Evolutionary conservation across 805 yeast species (phyloP).

Genomic region (Candida dajiaensis): DNA sequence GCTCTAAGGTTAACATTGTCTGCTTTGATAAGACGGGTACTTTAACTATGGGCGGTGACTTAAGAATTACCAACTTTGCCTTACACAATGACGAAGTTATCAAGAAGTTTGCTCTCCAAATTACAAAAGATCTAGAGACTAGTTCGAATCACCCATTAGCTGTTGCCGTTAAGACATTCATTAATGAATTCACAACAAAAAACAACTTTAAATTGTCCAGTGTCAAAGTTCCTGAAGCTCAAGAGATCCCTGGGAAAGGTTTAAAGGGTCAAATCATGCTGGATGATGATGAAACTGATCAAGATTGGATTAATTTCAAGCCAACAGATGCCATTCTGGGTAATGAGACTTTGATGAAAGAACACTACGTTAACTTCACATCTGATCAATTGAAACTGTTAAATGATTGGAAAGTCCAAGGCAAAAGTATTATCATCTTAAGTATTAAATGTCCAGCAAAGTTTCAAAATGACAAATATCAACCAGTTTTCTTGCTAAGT

Average conservation of each 20-base stretch:
- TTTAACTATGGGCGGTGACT: slow-evolving; percentile 56
- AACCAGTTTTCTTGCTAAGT: slow-evolving; percentile 44
- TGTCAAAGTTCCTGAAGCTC: slow-evolving; percentile 39
- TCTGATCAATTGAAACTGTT: slow-evolving; percentile 31
- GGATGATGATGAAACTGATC: slow-evolving; percentile 12
- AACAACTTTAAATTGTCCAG: slow-evolving; percentile 18
- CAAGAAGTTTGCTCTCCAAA: slow-evolving; percentile 30
- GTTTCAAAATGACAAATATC: slow-evolving; percentile 27
- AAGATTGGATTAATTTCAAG: slow-evolving; percentile 27
- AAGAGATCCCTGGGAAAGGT: slow-evolving; percentile 58
- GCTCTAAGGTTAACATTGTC: slow-evolving; percentile 52
- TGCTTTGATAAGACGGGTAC: slow-evolving; percentile 83
- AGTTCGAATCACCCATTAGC: slow-evolving; percentile 69
- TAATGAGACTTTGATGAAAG: slow-evolving; percentile 52
- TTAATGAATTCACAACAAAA: slow-evolving; percentile 17
- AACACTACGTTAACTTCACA: slow-evolving; percentile 36
- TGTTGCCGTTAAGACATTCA: slow-evolving; percentile 43
- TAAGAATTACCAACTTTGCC: slow-evolving; percentile 47
- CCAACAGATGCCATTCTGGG: slow-evolving; percentile 45
- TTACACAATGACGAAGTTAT: slow-evolving; percentile 17
- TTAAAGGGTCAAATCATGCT: slow-evolving; percentile 37
- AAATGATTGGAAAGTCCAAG: slow-evolving; percentile 51
- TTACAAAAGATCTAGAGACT: slow-evolving; percentile 52
- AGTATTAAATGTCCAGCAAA: slow-evolving; percentile 33
- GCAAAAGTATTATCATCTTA: slow-evolving; percentile 57